phyloP scores from a whole-genome alignment of 2,329 filamentous ascomycete species.

The Elsinoe batatas region DNA sequence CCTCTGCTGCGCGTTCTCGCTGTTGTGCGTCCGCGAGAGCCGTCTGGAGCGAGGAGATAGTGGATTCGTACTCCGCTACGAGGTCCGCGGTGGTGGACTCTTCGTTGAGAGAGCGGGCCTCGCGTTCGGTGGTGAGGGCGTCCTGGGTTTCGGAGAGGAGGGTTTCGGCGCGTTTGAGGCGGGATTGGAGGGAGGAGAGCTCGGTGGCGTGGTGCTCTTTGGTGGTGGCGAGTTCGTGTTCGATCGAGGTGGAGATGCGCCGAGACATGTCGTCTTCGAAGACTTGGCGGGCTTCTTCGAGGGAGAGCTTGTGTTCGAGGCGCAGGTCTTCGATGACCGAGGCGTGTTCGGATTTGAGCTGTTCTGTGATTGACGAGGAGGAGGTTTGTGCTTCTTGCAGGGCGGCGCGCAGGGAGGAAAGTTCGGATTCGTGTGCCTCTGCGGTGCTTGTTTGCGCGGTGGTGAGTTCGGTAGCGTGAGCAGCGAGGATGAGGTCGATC shows the following conservation, averaged over 20 bases:
- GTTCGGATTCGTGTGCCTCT: background rate
- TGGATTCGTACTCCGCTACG: background rate
- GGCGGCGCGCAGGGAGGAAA: background rate
- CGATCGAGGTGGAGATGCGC: background rate
- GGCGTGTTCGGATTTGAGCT: background rate
- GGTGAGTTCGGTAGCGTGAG: background rate
- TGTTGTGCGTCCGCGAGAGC: background rate
- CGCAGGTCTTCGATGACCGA: background rate
- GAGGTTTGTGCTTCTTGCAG: background rate
- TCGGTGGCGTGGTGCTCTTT: constrained; percentile 4
- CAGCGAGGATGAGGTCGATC: constrained; percentile 10
- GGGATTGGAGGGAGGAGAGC: background rate
- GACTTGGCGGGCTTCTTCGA: background rate
- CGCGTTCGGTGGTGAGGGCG: background rate
- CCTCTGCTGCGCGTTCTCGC: background rate
- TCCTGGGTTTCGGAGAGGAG: background rate
- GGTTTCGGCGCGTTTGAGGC: background rate
- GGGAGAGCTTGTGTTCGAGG: background rate
- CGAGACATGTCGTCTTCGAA: background rate
- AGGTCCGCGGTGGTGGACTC: background rate
- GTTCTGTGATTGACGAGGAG: background rate
- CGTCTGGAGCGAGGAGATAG: background rate
- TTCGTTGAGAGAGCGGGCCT: background rate
- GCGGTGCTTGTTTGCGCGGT: background rate
- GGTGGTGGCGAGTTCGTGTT: background rate